Base-by-base conservation (phyloP, 352 stramenopile genomes). In the Plasmopara viticola region DNA sequence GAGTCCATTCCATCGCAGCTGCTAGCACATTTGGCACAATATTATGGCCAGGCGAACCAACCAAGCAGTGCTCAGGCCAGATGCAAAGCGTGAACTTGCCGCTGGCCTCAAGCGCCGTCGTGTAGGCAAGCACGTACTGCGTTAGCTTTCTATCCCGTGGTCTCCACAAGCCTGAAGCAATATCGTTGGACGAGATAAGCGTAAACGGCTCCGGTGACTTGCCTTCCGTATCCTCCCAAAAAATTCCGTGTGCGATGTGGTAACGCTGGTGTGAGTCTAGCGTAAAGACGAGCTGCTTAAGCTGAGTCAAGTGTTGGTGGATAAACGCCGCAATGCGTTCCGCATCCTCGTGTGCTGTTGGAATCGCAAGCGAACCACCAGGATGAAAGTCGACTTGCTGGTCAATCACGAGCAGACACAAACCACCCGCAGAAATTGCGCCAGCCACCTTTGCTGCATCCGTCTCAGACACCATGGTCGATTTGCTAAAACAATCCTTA, bases 51-150 rank as follows among this genome's bases (percentile, higher is more conserved):
- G 62, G 58, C 6, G 86, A 91, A 35, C 94, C 94, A 46, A 98
- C 88, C 31, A 98, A 66, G 74, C 96, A 99, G 68, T 99, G 95
- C 64, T 98, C 95, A 9, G 96, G 95, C 96, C 96, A 99, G 56
- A 98, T 97, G 55, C 75, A 96, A 3, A 98, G 67, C 56, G 70
- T 79, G 60, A 98, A 98, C 51, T 87, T 89, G 34, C 83, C 83
- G 47, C 78, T 86, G 29, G 68, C 51, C 62, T 98, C 90, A 18
- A 98, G 72, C 49, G 75, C 63, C 37, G 66, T 66, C 4, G 87
- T 95, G 81, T 98, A 98, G 44, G 80, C 74, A n/a, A 94, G 66
- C 51, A 81, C 86, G 51, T 98, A 96, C 25, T 86, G 70, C 38
- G 80, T 66, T 2, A 97, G 60, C 43, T 73, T 71, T 8, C 80